Base-by-base conservation (phyloP, 805 yeast genomes). In the Monosporozyma aquatica region DNA sequence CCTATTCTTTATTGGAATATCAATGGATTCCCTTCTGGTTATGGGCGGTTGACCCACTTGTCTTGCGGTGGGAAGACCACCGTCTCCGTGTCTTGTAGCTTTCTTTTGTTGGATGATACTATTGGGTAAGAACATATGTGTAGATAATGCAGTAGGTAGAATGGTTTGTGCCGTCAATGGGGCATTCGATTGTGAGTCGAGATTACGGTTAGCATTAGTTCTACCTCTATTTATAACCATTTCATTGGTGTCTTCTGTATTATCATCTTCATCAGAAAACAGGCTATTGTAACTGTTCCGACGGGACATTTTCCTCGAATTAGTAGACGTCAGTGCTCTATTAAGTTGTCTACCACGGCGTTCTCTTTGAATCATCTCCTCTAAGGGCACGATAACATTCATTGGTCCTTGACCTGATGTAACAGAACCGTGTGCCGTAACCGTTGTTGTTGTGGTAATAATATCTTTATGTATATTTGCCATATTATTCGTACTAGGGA, bases 91-190 rank as follows among this genome's bases (percentile, higher is more conserved):
- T 7, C 40, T 46, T 14, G 55, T 50, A 2, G 60, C 60, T 40
- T 49, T 42, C 21, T 58, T 44, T 35, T 55, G 62, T 45, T 55
- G 61, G 37, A 51, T 54, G 10, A 58, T 49, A 44, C 56, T 55
- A 44, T 76, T 75, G 4, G 80, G 80, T 32, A 74, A 51, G 53
- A 76, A 75, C 79, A 76, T 75, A 53, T 76, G 81, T 2, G 81
- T 76, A 5, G 78, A 67, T 27, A 76, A 56, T 0, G 81, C 80
- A 4, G 79, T 74, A n/a, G 81, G 80, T 27, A 76, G 59, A 15
- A 76, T 55, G 0, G 78, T 75, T 1, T 75, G 64, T 1, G 80
- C 80, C 1, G 80, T 71, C 7, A 75, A 71, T n/a, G 81, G 81
- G 1, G 80, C 80, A 51, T 72, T 75, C 1, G 80, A 75, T 43